A percentile compares a stretch with the other conserved stretches of the same genome.
Conservation (phyloP, 352 stramenopile species). For the Phytophthora pluvialis region DNA sequence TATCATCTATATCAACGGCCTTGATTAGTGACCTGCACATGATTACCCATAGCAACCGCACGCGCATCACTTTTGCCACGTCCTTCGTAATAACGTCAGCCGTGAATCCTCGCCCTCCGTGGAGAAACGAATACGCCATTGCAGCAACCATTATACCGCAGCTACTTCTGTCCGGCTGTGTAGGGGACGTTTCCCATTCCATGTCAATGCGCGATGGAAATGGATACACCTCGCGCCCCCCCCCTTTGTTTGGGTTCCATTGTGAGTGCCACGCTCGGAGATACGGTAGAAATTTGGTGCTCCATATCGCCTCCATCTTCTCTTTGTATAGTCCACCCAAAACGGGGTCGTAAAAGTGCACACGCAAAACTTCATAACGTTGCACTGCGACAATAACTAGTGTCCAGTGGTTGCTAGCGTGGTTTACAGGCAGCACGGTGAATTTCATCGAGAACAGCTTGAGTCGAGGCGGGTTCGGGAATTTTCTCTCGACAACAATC, state of each 20-base stretch:
- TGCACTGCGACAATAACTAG: not conserved
- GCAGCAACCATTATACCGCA: not conserved
- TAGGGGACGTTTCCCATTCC: not conserved
- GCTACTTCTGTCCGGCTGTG: not conserved
- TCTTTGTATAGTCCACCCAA: not conserved
- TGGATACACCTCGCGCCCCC: not conserved
- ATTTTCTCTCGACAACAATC: not conserved
- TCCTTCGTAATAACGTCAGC: not conserved
- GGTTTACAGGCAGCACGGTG: not conserved
- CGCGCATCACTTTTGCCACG: not conserved
- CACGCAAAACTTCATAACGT: not conserved
- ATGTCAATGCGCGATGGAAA: not conserved
- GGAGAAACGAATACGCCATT: not conserved
- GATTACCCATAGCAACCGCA: not conserved
- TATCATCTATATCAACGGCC: not conserved
- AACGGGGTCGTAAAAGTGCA: not conserved
- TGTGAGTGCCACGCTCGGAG: not conserved
- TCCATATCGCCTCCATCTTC: not conserved
- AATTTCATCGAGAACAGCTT: constrained; percentile 1
- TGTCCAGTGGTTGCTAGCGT: not conserved
- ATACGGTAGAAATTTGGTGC: not conserved
- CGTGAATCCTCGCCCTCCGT: not conserved
- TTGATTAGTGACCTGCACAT: not conserved
- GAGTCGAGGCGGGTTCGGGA: not conserved
- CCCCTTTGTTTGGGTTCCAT: not conserved